phyloP scores from a whole-genome alignment of 768 basidiomycete species.

The Sporobolomyces phaffii region DNA sequence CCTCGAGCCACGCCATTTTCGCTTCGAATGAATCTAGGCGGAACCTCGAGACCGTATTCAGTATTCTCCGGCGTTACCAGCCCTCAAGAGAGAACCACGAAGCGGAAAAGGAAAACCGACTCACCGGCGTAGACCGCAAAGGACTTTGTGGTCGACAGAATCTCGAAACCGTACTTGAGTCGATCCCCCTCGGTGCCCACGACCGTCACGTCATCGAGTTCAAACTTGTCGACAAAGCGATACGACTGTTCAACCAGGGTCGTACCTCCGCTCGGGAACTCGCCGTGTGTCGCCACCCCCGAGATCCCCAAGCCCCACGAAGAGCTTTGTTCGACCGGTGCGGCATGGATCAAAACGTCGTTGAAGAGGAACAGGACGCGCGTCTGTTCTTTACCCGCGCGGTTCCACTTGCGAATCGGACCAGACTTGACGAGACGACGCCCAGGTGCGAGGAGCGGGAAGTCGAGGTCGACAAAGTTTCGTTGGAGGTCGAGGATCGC shows the following conservation, averaged over 20 bases:
- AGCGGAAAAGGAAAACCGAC: not conserved
- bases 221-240: conserved; percentile 33
- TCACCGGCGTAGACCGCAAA: conserved; percentile 42
- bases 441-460: conserved; percentile 71
- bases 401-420: conserved; percentile 37
- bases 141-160: conserved; percentile 40
- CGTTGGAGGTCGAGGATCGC: conserved; percentile 71
- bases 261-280: not conserved
- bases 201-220: conserved; percentile 44
- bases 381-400: conserved; percentile 48
- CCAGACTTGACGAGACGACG: conserved; percentile 66
- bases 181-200: conserved; percentile 30
- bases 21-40: conserved; percentile 32
- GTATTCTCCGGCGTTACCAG: not conserved
- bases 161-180: conserved; percentile 39
- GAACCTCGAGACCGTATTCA: not conserved
- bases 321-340: not conserved
- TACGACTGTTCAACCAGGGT: conserved; percentile 2
- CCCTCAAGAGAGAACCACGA: not conserved
- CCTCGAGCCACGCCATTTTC: conserved; percentile 42
- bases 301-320: not conserved
- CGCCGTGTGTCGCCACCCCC: too few relatives aligned
- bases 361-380: conserved; percentile 75
- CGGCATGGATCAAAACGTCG: conserved; percentile 61
- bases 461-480: conserved; percentile 66